Evolutionary conservation across 257 asterid species (phyloP), one percentile per base, ranked within the genome.

Genomic region (Pogostemon cablin): DNA sequence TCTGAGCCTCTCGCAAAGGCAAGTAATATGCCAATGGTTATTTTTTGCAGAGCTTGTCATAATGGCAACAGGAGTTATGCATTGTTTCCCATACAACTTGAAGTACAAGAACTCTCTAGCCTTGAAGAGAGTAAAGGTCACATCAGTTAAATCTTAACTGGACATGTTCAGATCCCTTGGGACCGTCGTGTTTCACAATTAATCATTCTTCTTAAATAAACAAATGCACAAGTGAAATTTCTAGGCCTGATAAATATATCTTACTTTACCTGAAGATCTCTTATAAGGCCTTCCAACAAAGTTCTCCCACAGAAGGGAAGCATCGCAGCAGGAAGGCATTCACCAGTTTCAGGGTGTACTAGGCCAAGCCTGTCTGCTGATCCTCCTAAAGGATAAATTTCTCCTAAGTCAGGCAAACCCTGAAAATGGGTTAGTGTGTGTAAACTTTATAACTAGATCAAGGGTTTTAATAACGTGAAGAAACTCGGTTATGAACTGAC

Each of bases 251-350:
- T 15, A 15, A 15, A 15, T 15, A 15, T 15, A 15, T 15, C 15
- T 15, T 15, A 50, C 35, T 15, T 58, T 81, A 95, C 99, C 98
- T 95, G 99, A 81, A 95, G 95, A 84, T 95, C 99, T 86, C 99
- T 84, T 77, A 95, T 86, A 73, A 95, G 95, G 68, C 99, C 96
- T 86, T 95, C 99, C 85, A 95, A 79, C 74, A 95, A 84, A 57
- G 95, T 91, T 73, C 95, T 83, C 76, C 99, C 99, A 81, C 96
- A 88, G 80, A 81, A 95, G 59, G 99, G 97, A 85, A 95, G 97
- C 99, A 95, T 89, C 17, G 99, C 99, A 72, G 99, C 99, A 58
- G 99, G 99, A 79, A 95, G 95, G 66, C 96, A 87, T 88, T 95
- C 97, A 57, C 98, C 96, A 12, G 98, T 85, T 72, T 79, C 79